Evolutionary conservation across 2,329 filamentous ascomycete species (phyloP).

Genomic region (Phyllosticta citriasiana): DNA sequence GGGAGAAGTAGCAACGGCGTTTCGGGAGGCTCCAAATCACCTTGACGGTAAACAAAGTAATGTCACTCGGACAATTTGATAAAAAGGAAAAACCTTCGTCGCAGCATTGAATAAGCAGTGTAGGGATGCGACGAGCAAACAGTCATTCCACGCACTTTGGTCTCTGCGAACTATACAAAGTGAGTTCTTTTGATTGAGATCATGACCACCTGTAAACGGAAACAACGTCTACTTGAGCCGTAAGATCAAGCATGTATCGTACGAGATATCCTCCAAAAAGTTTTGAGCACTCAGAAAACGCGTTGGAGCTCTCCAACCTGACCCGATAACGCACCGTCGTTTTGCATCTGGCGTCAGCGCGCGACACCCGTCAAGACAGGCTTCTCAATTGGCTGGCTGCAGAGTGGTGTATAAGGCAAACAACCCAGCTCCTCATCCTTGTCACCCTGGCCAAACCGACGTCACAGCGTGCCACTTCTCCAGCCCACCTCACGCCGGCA

Average conservation of each 20-base stretch:
- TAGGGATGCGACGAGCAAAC: neutral
- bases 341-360: neutral
- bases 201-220: too few relatives aligned
- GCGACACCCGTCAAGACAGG: neutral
- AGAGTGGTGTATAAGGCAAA: neutral
- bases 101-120: neutral
- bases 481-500: neutral
- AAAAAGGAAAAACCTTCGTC: neutral
- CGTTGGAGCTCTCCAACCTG: neutral
- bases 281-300: neutral
- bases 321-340: neutral
- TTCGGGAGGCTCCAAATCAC: neutral
- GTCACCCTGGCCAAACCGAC: neutral
- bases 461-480: neutral
- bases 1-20: constrained; percentile 7
- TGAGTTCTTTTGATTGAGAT: neutral
- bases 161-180: neutral
- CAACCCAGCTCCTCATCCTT: neutral
- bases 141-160: neutral
- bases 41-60: neutral
- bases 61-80: neutral
- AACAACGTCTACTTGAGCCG: too few relatives aligned
- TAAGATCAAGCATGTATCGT: neutral
- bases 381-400: neutral
- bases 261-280: too few relatives aligned